These are phyloP conservation scores for Quercus glauca DNA, from an alignment of 306 rosid species.

Conservation along the genomic window DNA sequence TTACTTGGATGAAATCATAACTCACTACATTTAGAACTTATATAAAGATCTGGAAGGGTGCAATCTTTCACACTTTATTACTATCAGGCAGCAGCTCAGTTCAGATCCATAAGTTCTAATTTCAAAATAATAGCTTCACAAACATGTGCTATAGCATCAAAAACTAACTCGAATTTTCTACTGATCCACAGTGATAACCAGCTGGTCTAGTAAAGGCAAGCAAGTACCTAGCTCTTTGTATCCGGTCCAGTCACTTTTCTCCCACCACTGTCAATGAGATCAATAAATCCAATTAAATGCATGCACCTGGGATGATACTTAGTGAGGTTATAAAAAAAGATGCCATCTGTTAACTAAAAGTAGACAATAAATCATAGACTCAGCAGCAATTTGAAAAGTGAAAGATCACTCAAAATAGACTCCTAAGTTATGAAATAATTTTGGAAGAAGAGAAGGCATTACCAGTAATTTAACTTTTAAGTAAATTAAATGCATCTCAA, in stretches of 20 bases:
- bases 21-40: not conserved
- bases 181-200: conserved; percentile 12
- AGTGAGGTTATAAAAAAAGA: conserved; percentile 46
- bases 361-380: conserved; percentile 6
- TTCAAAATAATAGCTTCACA: not conserved
- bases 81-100: not conserved
- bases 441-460: not conserved
- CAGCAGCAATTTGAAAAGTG: not conserved
- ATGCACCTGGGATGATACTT: conserved; percentile 78
- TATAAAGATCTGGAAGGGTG: not conserved
- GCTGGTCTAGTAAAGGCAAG: conserved; percentile 18
- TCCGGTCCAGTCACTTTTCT: conserved; percentile 99
- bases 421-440: not conserved
- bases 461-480: not conserved
- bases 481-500: conserved; percentile 1
- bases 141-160: not conserved
- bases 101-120: not conserved
- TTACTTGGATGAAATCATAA: not conserved
- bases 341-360: conserved; percentile 16
- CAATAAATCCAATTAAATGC: conserved; percentile 92
- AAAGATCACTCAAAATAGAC: not conserved
- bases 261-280: conserved; percentile 99
- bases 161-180: not conserved
- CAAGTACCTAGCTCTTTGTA: conserved; percentile 95
- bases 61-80: not conserved